Evolutionary conservation across 768 basidiomycete genomes (phyloP).

Genomic region (Russula lepida): DNA sequence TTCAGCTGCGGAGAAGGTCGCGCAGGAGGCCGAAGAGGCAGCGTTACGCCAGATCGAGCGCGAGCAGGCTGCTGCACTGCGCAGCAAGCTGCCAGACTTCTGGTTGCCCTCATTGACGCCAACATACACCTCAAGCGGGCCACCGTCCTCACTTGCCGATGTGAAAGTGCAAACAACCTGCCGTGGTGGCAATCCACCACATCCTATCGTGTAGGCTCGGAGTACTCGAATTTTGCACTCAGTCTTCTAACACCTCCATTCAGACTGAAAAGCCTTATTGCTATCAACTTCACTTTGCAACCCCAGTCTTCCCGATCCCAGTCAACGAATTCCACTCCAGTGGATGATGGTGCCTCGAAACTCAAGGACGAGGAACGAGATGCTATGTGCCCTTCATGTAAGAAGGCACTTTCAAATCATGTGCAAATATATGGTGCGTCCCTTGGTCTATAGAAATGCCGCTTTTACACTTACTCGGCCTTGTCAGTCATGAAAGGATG

Average conservation of each 20-base stretch:
- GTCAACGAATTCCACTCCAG: conserved; percentile 32
- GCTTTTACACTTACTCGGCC: background rate
- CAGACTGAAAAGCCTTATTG: conserved; percentile 76
- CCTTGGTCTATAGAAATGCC: background rate
- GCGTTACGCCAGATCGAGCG: conserved; percentile 75
- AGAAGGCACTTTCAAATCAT: conserved; percentile 75
- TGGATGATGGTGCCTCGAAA: conserved; percentile 29
- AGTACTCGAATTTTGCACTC: background rate
- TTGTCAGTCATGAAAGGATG: conserved; percentile 71
- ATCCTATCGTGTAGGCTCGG: conserved; percentile 61
- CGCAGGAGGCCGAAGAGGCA: conserved; percentile 79
- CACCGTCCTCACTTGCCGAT: conserved; percentile 60
- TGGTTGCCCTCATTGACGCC: conserved; percentile 95
- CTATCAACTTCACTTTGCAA: conserved; percentile 69
- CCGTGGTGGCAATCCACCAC: conserved; percentile 68
- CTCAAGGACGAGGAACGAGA: conserved; percentile 46
- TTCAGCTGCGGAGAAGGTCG: conserved; percentile 57
- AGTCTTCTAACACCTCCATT: conserved; percentile 1
- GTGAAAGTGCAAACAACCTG: conserved; percentile 87
- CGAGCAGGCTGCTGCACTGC: conserved; percentile 79
- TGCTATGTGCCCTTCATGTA: conserved; percentile 84
- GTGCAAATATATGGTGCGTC: conserved; percentile 57
- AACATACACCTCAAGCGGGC: conserved; percentile 55
- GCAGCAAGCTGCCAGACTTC: conserved; percentile 89
- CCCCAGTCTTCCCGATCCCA: conserved; percentile 25